These are phyloP conservation scores for Bondarzewia mesenterica DNA, from an alignment of 1,284 basidiomycete genomes.

Conservation along the genomic window DNA sequence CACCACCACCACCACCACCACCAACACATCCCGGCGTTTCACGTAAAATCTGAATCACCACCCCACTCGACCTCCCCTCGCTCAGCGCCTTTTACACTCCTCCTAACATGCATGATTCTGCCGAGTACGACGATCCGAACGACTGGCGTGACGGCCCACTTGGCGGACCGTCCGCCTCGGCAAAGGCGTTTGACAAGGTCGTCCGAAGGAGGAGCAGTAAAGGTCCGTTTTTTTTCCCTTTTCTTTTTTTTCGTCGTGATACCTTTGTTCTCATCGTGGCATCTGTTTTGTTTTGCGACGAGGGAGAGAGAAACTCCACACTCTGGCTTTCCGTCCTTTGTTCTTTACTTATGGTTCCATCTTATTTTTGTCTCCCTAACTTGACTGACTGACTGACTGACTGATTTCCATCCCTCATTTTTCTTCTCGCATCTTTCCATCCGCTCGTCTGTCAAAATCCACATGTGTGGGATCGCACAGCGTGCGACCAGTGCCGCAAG, in stretches of 20 bases:
- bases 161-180: slow-evolving; percentile 16
- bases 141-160: slow-evolving; percentile 19
- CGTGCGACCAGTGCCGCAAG: slow-evolving; percentile 78
- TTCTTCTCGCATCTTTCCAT: not conserved
- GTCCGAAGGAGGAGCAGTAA: slow-evolving; percentile 62
- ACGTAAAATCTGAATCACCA: slow-evolving; percentile 4
- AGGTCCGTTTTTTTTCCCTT: slow-evolving; percentile 31
- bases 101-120: slow-evolving; percentile 23
- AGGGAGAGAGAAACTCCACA: too few relatives aligned
- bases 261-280: not conserved
- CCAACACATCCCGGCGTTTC: slow-evolving; percentile 14
- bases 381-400: too few relatives aligned
- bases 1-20: not conserved
- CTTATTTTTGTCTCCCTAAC: too few relatives aligned
- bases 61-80: slow-evolving; percentile 11
- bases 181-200: slow-evolving; percentile 34
- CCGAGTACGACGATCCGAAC: slow-evolving; percentile 30
- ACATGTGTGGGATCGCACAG: slow-evolving; percentile 27
- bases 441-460: not conserved
- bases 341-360: too few relatives aligned
- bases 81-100: slow-evolving; percentile 29
- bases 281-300: too few relatives aligned
- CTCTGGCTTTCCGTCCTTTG: too few relatives aligned
- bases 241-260: not conserved
- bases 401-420: too few relatives aligned